Evolutionary conservation across 768 basidiomycete species (phyloP), one percentile per base, ranked within the genome.

Genomic region (Trametes cubensis): DNA sequence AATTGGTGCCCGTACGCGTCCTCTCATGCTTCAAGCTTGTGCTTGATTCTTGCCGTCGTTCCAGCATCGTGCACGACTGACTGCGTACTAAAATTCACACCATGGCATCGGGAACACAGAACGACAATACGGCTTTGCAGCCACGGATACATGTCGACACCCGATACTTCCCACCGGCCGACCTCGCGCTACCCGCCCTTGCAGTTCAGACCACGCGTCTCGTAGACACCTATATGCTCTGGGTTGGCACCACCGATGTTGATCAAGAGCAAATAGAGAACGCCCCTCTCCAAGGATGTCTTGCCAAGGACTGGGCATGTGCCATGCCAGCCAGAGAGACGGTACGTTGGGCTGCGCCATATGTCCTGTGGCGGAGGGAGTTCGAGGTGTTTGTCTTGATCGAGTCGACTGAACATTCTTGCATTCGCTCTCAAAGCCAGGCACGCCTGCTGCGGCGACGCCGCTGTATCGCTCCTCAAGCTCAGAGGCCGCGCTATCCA

Each of bases 271-370:
- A 77, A 28, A 59, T 73, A 51, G 72, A 76, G 54, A 78, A 77
- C 56, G 84, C 84, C n/a, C 75, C 82, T 0, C 71, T 74, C 44
- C 75, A 76, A 40, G 92, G 92, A 25, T 78, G 72, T 46, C 76
- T 94, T 56, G 83, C 83, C 68, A 80, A 77, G 60, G 92, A 94
- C 67, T 94, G 92, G 92, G 89, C 88, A 23, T 90, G 86, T 69
- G 91, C 87, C 30, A 91, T 92, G 89, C 90, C 91, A 23, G 73
- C 83, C 18, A 61, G 65, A 55, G 69, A 73, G 15, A 38, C 44
- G 58, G 58, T 59, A 45, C 49, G 58, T 52, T 40, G 6, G 14
- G 13, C 17, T 20, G 50, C 48, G 23, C 25, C 18, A 11, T 20
- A 42, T 21, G 40, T 49, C 56, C 20, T 56, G 45, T 47, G 46